Evolutionary conservation across 768 basidiomycete species (phyloP).

Genomic region (Mycena sanguinolenta): DNA sequence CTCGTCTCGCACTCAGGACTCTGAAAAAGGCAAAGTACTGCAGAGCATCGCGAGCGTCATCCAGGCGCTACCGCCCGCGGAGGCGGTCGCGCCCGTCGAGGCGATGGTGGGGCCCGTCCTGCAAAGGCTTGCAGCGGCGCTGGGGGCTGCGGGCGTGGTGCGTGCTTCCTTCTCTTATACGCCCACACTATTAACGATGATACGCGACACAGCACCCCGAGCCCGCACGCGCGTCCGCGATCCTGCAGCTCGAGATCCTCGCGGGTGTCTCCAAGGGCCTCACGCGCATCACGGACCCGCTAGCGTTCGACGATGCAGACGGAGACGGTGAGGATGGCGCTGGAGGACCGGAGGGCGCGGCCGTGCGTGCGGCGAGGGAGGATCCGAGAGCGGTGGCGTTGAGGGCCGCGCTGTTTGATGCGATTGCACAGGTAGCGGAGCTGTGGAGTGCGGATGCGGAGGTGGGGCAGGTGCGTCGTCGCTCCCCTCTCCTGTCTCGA

Average conservation of each 20-base stretch:
- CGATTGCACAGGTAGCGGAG: conserved; percentile 72
- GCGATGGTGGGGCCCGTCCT: conserved; percentile 84
- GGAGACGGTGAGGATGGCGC: conserved; percentile 54
- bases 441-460: conserved; percentile 86
- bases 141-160: conserved; percentile 66
- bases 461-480: conserved; percentile 76
- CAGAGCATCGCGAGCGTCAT: conserved; percentile 95
- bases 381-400: conserved; percentile 75
- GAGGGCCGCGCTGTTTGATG: conserved; percentile 74
- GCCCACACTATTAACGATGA: too few relatives aligned
- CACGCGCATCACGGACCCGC: conserved; percentile 79
- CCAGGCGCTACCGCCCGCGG: conserved; percentile 85
- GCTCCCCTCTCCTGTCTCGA: conserved; percentile 5
- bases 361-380: conserved; percentile 70
- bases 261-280: conserved; percentile 91
- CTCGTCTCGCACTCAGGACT: too few relatives aligned
- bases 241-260: conserved; percentile 84
- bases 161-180: not conserved
- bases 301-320: conserved; percentile 72
- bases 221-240: conserved; percentile 74
- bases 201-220: conserved; percentile 76
- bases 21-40: conserved; percentile 90
- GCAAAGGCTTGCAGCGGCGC: conserved; percentile 72
- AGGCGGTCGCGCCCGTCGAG: conserved; percentile 85
- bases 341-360: conserved; percentile 67